Evolutionary conservation across 2,329 filamentous ascomycete species (phyloP).

Genomic region (Alternaria sp.): DNA sequence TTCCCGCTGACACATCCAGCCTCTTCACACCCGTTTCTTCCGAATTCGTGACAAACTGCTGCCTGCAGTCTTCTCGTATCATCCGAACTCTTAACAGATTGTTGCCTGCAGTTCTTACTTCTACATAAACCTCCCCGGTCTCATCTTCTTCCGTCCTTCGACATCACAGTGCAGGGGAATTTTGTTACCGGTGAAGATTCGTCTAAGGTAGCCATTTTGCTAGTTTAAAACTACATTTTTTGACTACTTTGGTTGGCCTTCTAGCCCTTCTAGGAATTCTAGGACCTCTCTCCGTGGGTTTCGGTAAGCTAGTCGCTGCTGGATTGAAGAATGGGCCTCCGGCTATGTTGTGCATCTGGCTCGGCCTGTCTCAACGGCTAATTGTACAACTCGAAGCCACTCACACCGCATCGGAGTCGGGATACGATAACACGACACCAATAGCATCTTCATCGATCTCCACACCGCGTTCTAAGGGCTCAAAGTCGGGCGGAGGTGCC

Average conservation of each 20-base stretch:
- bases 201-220: constrained; percentile 2
- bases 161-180: neutral
- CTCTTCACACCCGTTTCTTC: neutral
- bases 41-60: neutral
- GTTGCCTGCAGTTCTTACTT: neutral
- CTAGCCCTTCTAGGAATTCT: neutral
- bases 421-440: neutral
- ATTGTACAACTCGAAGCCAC: neutral
- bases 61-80: neutral
- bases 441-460: neutral
- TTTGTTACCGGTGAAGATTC: neutral
- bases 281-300: neutral
- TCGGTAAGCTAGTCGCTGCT: neutral
- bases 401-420: neutral
- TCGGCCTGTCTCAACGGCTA: neutral
- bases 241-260: constrained; percentile 1
- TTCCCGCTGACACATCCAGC: constrained; percentile 1
- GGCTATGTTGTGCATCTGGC: neutral
- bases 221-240: neutral
- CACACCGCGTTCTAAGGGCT: neutral
- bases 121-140: neutral
- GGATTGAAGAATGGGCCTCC: neutral
- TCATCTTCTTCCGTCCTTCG: neutral
- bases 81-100: neutral
- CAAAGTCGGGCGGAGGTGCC: neutral